Evolutionary conservation across 2,329 filamentous ascomycete species (phyloP).

Genomic region (Aureobasidium musti): DNA sequence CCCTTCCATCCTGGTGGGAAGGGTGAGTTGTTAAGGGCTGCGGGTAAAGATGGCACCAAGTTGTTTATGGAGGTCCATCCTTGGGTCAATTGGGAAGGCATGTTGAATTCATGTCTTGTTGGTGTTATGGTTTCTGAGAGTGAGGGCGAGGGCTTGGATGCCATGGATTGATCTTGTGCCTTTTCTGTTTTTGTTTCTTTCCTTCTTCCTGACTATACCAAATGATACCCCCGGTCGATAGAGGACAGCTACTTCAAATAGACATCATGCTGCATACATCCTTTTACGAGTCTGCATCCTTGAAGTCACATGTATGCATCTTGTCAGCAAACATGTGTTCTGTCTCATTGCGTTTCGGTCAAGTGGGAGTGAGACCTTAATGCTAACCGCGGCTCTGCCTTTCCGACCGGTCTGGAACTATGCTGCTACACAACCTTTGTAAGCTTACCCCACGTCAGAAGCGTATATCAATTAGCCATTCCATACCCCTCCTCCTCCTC

Average conservation of each 20-base stretch:
- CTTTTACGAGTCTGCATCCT: too few relatives aligned
- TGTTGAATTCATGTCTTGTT: constrained; percentile 62
- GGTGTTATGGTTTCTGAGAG: constrained; percentile 62
- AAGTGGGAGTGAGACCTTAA: neutral
- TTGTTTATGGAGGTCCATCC: constrained; percentile 66
- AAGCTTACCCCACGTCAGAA: neutral
- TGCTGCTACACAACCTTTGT: neutral
- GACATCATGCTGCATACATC: too few relatives aligned
- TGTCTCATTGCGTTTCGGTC: too few relatives aligned
- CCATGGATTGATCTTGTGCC: constrained; percentile 56
- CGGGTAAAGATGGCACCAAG: constrained; percentile 68
- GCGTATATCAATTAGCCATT: neutral
- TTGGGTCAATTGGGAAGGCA: constrained; percentile 70
- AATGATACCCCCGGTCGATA: constrained; percentile 5
- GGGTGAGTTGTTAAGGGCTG: constrained; percentile 75
- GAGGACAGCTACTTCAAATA: neutral
- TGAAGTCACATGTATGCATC: too few relatives aligned
- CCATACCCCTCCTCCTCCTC: too few relatives aligned
- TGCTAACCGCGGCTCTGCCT: neutral
- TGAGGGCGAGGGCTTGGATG: constrained; percentile 52
- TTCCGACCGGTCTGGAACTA: neutral
- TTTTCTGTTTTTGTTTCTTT: neutral
- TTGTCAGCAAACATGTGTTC: too few relatives aligned
- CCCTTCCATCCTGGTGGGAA: constrained; percentile 89
- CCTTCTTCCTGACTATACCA: neutral